Evolutionary conservation across 208 protist species (phyloP).

Genomic region (Endotrypanum monterogeii): DNA sequence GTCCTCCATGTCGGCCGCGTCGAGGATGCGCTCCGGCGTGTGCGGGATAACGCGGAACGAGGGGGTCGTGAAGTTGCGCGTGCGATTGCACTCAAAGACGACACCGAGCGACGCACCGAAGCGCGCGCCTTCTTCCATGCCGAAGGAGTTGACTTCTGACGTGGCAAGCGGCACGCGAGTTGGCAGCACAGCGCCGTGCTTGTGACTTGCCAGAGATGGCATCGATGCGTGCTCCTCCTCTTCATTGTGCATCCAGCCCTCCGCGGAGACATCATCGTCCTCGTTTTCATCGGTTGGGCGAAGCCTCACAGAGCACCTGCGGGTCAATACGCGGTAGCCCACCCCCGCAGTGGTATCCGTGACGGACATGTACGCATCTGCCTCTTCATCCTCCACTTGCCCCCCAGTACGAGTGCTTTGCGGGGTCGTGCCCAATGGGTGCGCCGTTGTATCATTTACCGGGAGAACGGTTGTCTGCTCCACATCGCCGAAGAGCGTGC

Average conservation of each 20-base stretch:
- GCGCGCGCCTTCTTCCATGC: slow-evolving; percentile 45
- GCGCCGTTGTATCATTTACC: slow-evolving; percentile 33
- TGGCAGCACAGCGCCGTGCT: neutral
- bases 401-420: slow-evolving; percentile 3
- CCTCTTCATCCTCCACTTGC: slow-evolving; percentile 4
- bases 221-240: neutral
- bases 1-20: slow-evolving; percentile 98
- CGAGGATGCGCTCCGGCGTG: slow-evolving; percentile 96
- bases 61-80: slow-evolving; percentile 76
- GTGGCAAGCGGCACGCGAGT: slow-evolving; percentile 8
- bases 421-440: slow-evolving; percentile 2
- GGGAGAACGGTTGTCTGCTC: slow-evolving; percentile 75
- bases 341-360: neutral
- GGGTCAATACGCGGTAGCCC: neutral
- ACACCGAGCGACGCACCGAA: slow-evolving; percentile 76
- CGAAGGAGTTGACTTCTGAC: slow-evolving; percentile 18
- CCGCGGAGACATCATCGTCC: neutral
- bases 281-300: neutral
- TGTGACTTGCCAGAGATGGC: neutral
- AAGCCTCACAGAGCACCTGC: too few species aligned
- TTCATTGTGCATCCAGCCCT: neutral
- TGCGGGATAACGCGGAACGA: slow-evolving; percentile 92
- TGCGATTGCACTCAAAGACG: slow-evolving; percentile 82
- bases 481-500: slow-evolving; percentile 67
- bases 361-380: neutral